phyloP scores from a whole-genome alignment of 305 asterid genomes.

The Fraxinus albicans region DNA sequence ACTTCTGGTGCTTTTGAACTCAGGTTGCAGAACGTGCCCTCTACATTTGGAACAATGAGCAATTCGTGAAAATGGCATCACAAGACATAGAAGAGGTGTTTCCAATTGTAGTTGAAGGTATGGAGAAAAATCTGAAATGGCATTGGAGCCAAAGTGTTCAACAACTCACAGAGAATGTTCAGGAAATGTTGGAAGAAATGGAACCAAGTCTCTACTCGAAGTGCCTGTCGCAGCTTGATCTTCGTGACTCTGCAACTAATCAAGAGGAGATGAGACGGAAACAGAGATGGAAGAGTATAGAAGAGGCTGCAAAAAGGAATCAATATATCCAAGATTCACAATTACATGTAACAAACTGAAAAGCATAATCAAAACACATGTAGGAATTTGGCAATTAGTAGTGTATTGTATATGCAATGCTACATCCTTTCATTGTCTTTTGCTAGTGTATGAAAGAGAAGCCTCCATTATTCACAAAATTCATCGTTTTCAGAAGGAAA shows the following conservation, averaged over 20 bases:
- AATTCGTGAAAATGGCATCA: constrained; percentile 70
- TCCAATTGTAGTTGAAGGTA: constrained; percentile 56
- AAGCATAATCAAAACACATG: not conserved
- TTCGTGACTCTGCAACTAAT: constrained; percentile 24
- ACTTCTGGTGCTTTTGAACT: not conserved
- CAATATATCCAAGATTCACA: constrained; percentile 23
- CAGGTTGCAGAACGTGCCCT: constrained; percentile 89
- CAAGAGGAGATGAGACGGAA: constrained; percentile 44
- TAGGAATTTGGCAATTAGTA: not conserved
- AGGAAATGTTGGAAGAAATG: constrained; percentile 63
- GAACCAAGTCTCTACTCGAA: constrained; percentile 59
- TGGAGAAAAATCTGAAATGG: constrained; percentile 62
- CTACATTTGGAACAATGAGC: constrained; percentile 85
- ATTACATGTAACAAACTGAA: not conserved
- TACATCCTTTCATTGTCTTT: not conserved
- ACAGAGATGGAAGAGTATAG: constrained; percentile 59
- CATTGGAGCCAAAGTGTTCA: constrained; percentile 76
- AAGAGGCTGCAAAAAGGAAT: constrained; percentile 43
- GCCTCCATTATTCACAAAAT: not conserved
- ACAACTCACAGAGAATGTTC: constrained; percentile 64
- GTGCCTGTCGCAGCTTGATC: constrained; percentile 50
- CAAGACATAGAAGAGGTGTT: constrained; percentile 55
- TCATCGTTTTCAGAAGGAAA: not conserved
- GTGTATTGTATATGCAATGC: not conserved
- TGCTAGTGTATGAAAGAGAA: not conserved